Percentiles rank a stretch among this genome's conserved stretches.
Evolutionary conservation across 139 green algal genomes (phyloP).

Genomic region (Pleodorina starrii): DNA sequence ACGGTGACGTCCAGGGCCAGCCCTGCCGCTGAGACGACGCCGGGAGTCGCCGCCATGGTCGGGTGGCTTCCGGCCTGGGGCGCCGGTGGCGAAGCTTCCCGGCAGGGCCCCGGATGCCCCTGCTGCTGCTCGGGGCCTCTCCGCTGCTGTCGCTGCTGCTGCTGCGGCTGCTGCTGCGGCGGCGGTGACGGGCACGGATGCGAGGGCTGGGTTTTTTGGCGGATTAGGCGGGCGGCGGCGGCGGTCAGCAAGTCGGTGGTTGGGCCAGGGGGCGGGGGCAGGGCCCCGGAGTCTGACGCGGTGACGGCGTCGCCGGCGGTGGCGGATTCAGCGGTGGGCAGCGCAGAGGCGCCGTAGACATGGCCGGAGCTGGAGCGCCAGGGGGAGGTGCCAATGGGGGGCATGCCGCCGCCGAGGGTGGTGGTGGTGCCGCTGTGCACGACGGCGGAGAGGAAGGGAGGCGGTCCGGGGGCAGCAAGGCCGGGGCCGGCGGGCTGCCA

Average conservation of each 20-base stretch:
- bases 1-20: no score
- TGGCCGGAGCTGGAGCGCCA: neutral
- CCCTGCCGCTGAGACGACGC: no score
- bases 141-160: no score
- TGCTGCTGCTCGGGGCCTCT: no score
- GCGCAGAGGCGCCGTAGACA: neutral
- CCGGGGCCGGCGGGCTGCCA: neutral
- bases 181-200: no score
- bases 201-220: no score
- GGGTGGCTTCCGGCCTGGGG: no score
- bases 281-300: neutral
- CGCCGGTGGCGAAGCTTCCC: no score
- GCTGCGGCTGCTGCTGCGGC: no score
- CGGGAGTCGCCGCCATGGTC: no score
- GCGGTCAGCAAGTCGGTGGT: neutral
- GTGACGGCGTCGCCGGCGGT: neutral
- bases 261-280: neutral
- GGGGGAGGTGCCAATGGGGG: neutral
- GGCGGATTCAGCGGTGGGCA: neutral
- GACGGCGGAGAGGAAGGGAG: neutral
- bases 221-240: neutral
- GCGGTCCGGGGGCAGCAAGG: neutral
- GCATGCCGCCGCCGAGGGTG: neutral
- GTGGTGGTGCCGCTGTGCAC: conserved; percentile 16
- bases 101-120: no score